phyloP scores from a whole-genome alignment of 2,329 filamentous ascomycete species.

The Calonectria honghensis region DNA sequence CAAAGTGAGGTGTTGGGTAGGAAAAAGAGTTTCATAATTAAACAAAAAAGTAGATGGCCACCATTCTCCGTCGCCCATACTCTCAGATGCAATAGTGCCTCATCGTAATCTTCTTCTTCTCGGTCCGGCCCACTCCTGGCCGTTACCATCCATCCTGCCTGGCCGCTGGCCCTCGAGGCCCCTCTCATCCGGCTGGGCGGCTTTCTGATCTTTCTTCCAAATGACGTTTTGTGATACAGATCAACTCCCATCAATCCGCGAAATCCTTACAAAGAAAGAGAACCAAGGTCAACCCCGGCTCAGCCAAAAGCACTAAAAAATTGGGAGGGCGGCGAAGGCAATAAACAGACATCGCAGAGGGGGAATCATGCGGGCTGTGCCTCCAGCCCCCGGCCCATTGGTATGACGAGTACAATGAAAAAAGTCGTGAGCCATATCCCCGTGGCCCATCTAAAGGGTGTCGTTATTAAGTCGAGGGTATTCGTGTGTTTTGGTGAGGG shows the following conservation, averaged over 20 bases:
- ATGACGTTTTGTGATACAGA: constrained; percentile 58
- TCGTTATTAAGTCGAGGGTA: constrained; percentile 67
- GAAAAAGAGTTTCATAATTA: constrained; percentile 67
- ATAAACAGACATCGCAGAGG: constrained; percentile 43
- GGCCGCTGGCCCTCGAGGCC: constrained; percentile 49
- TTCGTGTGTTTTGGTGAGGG: constrained; percentile 63
- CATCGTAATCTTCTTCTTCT: constrained; percentile 48
- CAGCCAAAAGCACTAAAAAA: constrained; percentile 55
- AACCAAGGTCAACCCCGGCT: constrained; percentile 55
- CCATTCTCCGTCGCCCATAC: constrained; percentile 60
- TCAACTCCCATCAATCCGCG: constrained; percentile 56
- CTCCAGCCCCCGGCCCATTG: constrained; percentile 52
- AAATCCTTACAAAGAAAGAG: constrained; percentile 57
- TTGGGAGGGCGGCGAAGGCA: constrained; percentile 44
- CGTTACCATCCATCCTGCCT: constrained; percentile 36
- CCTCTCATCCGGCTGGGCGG: constrained; percentile 48
- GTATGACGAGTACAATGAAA: constrained; percentile 59
- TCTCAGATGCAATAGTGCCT: constrained; percentile 58
- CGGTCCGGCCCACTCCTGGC: constrained; percentile 43
- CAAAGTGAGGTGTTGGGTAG: constrained; percentile 46
- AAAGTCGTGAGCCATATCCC: constrained; percentile 62
- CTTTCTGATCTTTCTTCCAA: constrained; percentile 53
- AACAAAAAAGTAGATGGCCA: constrained; percentile 70
- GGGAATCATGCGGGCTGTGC: constrained; percentile 46
- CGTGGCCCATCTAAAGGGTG: constrained; percentile 60